phyloP scores from a whole-genome alignment of 1,284 basidiomycete genomes.

The Irpex sp. region DNA sequence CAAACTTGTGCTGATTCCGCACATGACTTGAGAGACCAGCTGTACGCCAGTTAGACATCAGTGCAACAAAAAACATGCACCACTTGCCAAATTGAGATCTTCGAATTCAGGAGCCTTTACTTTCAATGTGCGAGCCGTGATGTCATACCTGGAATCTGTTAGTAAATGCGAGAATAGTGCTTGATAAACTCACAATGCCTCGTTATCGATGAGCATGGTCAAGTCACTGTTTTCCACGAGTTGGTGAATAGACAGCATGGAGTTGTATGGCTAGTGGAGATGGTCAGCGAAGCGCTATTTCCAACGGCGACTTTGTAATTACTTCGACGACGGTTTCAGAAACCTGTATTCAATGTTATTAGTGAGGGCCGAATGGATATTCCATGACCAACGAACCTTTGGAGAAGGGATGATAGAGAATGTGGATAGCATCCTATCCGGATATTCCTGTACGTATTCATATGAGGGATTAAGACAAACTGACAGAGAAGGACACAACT shows the following conservation, averaged over 20 bases:
- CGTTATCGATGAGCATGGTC: constrained; percentile 91
- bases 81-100: constrained; percentile 74
- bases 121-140: constrained; percentile 75
- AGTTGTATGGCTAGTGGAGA: constrained; percentile 77
- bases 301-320: constrained; percentile 12
- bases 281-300: constrained; percentile 4
- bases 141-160: constrained; percentile 64
- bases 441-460: constrained; percentile 65
- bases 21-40: constrained; percentile 85
- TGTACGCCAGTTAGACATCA: constrained; percentile 24
- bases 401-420: constrained; percentile 92
- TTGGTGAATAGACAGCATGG: constrained; percentile 87
- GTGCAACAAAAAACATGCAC: constrained; percentile 14
- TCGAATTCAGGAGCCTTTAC: constrained; percentile 68
- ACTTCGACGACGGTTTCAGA: constrained; percentile 95
- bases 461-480: constrained; percentile 28
- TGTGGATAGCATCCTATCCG: constrained; percentile 91
- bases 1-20: constrained; percentile 84
- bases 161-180: not conserved
- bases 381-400: constrained; percentile 47
- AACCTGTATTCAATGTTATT: constrained; percentile 38
- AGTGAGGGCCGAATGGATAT: constrained; percentile 2
- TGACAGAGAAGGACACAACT: constrained; percentile 38
- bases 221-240: constrained; percentile 90
- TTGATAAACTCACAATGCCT: constrained; percentile 67